A percentile compares a stretch with the other conserved stretches of the same genome.
phyloP scores from a whole-genome alignment of 2,329 filamentous ascomycete species.

The Diaporthe nobilis region DNA sequence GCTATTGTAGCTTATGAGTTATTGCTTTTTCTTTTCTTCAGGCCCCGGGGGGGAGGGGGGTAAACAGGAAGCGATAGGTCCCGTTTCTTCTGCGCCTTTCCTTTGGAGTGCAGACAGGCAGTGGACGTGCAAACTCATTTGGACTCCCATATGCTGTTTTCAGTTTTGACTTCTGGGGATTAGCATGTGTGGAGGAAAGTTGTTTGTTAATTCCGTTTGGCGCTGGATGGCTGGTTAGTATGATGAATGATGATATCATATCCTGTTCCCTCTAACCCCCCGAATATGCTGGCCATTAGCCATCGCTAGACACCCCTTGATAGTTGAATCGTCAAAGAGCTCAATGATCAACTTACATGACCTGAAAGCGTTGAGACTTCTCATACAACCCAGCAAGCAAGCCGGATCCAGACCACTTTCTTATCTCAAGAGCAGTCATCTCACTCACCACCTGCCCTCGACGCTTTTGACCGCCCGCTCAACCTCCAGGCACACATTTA shows the following conservation, averaged over 20 bases:
- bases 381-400: not conserved
- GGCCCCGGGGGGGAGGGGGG: too few species aligned
- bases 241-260: conserved; percentile 36
- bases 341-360: not conserved
- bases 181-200: not conserved
- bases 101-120: not conserved
- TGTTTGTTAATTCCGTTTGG: not conserved
- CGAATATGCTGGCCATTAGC: not conserved
- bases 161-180: too few species aligned
- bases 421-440: not conserved
- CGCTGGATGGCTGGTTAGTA: not conserved
- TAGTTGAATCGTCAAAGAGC: not conserved
- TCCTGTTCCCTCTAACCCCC: not conserved
- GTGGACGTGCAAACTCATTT: too few species aligned
- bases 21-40: not conserved
- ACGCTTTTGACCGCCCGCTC: not conserved
- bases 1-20: too few species aligned
- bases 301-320: not conserved
- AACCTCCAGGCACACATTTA: not conserved
- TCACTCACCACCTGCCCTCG: not conserved
- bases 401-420: too few species aligned
- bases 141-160: not conserved
- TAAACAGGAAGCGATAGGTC: too few species aligned
- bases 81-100: not conserved
- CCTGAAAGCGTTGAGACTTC: not conserved